Evolutionary conservation across 257 asterid genomes (phyloP), one percentile per base, ranked within the genome.

Genomic region (Linderniella brevidens): DNA sequence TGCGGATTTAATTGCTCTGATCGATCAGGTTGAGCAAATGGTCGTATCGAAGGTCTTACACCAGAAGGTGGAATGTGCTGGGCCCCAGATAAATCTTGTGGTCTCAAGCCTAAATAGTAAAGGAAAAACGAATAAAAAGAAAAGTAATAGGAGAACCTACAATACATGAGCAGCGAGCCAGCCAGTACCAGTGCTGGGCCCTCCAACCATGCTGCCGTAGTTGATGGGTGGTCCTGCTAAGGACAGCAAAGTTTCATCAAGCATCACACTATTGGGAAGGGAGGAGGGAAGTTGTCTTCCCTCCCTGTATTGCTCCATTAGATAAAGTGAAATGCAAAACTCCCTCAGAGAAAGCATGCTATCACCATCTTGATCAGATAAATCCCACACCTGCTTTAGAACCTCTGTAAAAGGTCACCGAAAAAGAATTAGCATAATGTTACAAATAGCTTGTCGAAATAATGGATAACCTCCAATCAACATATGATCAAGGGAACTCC

Each of bases 291-390:
- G 82, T 29, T 75, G 13, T 36, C 69, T 64, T 35, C 93, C 95
- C 65, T 81, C 98, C 71, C 95, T 76, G 77, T 74, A 80, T 36
- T 80, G 86, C 70, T 84, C 98, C 94, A 88, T 88, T 55, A 84
- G 63, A 64, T 80, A 88, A 54, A 88, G 85, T 25, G 98, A 86
- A 58, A 84, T 19, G 53, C 95, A 80, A 56, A 88, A 88, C 72
- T 88, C 98, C 72, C 98, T 82, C 63, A 88, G 64, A 47, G 95
- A 76, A 50, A 88, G 93, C 93, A 85, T 85, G 80, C 95, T 78
- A 68, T 88, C 98, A 60, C 58, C 70, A 64, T 88, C 98, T 78
- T 84, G 94, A 68, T 84, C 98, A 10, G 98, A 75, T 66, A 88
- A 66, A 68, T 88, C 98, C 98, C 98, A 88, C 19, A 88, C 77